A percentile compares a stretch with the other conserved stretches of the same genome.
Conservation (phyloP, 2,329 filamentous ascomycete species). For the Colletotrichum tropicale region DNA sequence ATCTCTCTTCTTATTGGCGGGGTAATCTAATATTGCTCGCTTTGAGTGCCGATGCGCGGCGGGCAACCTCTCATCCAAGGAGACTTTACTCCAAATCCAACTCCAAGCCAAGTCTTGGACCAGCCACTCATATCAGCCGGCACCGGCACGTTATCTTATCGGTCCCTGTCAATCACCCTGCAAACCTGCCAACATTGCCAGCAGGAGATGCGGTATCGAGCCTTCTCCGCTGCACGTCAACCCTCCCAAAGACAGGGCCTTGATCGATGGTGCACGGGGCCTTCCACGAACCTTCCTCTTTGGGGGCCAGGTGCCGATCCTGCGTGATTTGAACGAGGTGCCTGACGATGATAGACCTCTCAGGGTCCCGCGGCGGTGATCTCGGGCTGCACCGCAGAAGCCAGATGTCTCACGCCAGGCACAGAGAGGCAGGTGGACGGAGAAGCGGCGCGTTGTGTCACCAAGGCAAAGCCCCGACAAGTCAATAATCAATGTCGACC, state of each 20-base stretch:
- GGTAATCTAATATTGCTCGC: background rate
- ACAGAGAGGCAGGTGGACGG: conserved; percentile 8
- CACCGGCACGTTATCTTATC: conserved; percentile 21
- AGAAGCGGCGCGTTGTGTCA: background rate
- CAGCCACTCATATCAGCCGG: conserved; percentile 15
- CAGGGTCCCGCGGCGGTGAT: background rate
- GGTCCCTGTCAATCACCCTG: conserved; percentile 14
- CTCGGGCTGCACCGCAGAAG: background rate
- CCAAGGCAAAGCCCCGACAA: background rate
- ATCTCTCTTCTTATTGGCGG: conserved; percentile 12
- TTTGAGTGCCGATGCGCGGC: conserved; percentile 10
- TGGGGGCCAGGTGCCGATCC: conserved; percentile 5
- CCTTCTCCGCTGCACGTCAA: conserved; percentile 17
- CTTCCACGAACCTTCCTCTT: conserved; percentile 17
- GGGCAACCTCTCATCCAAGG: background rate
- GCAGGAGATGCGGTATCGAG: background rate
- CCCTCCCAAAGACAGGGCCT: background rate
- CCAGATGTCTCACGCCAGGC: conserved; percentile 8
- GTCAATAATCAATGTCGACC: background rate
- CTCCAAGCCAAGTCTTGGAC: background rate
- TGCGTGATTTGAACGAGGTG: background rate
- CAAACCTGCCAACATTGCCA: background rate
- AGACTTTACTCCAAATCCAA: background rate
- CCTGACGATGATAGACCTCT: background rate
- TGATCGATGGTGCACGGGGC: background rate